Evolutionary conservation across 2,329 filamentous ascomycete species (phyloP).

Genomic region (Thielaviopsis musarum): DNA sequence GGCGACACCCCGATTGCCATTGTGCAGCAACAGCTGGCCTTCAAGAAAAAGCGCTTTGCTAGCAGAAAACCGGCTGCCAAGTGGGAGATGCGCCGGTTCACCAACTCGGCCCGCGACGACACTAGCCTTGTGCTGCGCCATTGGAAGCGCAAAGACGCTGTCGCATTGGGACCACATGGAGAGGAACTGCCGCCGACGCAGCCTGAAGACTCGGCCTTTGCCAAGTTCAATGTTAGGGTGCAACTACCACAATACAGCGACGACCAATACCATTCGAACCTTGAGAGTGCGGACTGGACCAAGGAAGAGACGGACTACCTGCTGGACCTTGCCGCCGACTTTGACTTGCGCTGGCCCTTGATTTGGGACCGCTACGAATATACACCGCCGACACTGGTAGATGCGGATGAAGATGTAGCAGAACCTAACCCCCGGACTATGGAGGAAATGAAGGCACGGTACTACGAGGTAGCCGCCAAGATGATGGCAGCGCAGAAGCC

Average conservation of each 20-base stretch:
- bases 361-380: conserved; percentile 90
- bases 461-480: conserved; percentile 71
- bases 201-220: conserved; percentile 48
- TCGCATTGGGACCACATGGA: conserved; percentile 8
- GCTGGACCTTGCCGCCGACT: conserved; percentile 56
- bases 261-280: conserved; percentile 63
- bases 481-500: conserved; percentile 70
- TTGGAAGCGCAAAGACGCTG: conserved; percentile 49
- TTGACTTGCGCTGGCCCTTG: conserved; percentile 76
- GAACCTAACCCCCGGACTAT: conserved; percentile 46
- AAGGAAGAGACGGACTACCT: conserved; percentile 91
- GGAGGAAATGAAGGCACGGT: conserved; percentile 82
- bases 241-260: conserved; percentile 69
- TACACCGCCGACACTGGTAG: conserved; percentile 26
- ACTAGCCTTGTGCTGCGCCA: conserved; percentile 52
- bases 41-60: conserved; percentile 40
- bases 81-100: conserved; percentile 57
- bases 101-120: conserved; percentile 60
- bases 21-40: conserved; percentile 40
- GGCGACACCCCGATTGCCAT: conserved; percentile 52
- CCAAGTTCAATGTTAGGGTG: conserved; percentile 75
- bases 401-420: conserved; percentile 36
- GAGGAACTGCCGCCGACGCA: conserved; percentile 14
- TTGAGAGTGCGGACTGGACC: conserved; percentile 67
- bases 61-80: conserved; percentile 37